phyloP scores from a whole-genome alignment of 768 basidiomycete genomes.

The Suillus discolor region DNA sequence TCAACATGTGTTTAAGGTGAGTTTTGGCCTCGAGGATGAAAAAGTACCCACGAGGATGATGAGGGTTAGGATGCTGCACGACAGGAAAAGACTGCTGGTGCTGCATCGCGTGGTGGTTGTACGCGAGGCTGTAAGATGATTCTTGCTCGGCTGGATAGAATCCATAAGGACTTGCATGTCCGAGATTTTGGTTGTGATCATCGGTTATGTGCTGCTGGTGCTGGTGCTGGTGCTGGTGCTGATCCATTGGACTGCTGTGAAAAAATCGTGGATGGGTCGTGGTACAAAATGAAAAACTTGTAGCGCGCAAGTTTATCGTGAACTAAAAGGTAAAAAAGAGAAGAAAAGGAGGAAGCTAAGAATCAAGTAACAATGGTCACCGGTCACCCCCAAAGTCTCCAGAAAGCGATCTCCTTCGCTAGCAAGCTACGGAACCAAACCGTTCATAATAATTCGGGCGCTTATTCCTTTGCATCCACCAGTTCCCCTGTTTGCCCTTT shows the following conservation, averaged over 20 bases:
- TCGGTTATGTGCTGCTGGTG: conserved; percentile 49
- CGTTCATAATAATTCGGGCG: conserved; percentile 8
- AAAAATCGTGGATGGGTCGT: conserved; percentile 37
- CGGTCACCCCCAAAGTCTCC: conserved; percentile 17
- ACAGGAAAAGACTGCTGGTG: conserved; percentile 55
- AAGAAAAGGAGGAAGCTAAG: conserved; percentile 36
- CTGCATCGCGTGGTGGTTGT: conserved; percentile 54
- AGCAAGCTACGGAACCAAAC: conserved; percentile 29
- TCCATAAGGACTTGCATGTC: conserved; percentile 43
- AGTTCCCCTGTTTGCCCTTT: conserved; percentile 10
- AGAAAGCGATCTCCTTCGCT: conserved; percentile 31
- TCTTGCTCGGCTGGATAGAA: conserved; percentile 61
- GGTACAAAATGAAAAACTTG: conserved; percentile 38
- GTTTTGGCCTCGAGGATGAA: conserved; percentile 40
- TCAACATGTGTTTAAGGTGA: conserved; percentile 58
- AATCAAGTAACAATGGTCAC: conserved; percentile 32
- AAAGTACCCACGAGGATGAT: conserved; percentile 73
- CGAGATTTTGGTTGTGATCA: conserved; percentile 47
- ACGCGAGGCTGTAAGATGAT: conserved; percentile 53
- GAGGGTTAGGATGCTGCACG: conserved; percentile 57
- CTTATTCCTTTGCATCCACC: not conserved
- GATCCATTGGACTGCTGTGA: conserved; percentile 49
- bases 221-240: conserved; percentile 38
- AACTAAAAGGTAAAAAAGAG: conserved; percentile 36
- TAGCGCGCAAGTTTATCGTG: conserved; percentile 30